Evolutionary conservation across 1,284 basidiomycete genomes (phyloP).

Genomic region (Cryptococcus hybrid): DNA sequence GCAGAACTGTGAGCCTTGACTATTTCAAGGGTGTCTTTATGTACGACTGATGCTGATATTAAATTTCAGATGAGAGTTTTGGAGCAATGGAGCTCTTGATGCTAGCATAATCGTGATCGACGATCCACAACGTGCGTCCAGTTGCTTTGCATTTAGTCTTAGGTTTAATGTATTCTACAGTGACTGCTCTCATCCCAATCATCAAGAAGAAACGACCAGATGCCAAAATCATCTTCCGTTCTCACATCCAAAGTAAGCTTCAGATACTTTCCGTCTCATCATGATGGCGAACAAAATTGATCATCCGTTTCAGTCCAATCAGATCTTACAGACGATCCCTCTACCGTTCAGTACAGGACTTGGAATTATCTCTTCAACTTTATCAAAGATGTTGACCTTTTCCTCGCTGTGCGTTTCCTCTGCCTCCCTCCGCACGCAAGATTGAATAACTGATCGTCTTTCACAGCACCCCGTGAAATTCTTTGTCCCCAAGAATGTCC

Average conservation of each 20-base stretch:
- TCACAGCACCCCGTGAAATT: conserved; percentile 76
- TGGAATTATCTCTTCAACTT: conserved; percentile 90
- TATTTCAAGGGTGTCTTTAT: neutral
- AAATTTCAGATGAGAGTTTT: conserved; percentile 57
- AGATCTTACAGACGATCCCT: conserved; percentile 36
- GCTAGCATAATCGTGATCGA: conserved; percentile 63
- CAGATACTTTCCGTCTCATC: neutral
- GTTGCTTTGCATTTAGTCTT: neutral
- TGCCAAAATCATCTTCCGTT: conserved; percentile 80
- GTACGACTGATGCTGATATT: conserved; percentile 2
- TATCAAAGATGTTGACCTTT: conserved; percentile 77
- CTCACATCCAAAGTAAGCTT: conserved; percentile 79
- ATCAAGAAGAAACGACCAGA: conserved; percentile 76
- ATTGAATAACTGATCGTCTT: conserved; percentile 22
- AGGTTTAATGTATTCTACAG: conserved; percentile 9
- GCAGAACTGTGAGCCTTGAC: conserved; percentile 54
- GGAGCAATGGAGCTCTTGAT: conserved; percentile 65
- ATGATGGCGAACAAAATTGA: neutral
- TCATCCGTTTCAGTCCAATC: conserved; percentile 29
- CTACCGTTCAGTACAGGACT: conserved; percentile 76
- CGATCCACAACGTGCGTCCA: conserved; percentile 52
- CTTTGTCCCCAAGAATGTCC: conserved; percentile 80
- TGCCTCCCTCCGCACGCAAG: neutral
- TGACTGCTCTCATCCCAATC: conserved; percentile 73
- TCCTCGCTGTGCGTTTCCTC: conserved; percentile 61